Evolutionary conservation across 1,139 yeast species (phyloP).

Genomic region (Kodamaea sp.): DNA sequence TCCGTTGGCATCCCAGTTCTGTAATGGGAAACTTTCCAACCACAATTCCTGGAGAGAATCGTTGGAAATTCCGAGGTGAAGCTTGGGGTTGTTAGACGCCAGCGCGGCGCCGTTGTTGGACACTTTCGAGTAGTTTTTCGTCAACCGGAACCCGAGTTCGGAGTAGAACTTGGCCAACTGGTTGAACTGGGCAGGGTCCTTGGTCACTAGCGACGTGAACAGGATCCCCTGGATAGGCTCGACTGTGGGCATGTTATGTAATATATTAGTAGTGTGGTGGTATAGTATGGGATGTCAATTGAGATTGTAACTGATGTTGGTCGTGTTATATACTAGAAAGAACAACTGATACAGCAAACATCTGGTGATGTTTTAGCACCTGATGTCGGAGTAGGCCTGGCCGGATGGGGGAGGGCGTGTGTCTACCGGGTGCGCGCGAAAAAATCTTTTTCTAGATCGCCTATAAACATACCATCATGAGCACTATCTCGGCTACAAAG

Average conservation of each 20-base stretch:
- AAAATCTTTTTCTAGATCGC: no score
- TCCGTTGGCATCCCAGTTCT: constrained; percentile 48
- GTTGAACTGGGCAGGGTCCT: constrained; percentile 46
- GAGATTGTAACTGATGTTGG: not conserved
- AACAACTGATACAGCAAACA: no score
- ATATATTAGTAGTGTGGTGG: no score
- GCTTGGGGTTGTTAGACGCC: constrained; percentile 29
- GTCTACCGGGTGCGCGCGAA: no score
- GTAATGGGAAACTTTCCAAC: constrained; percentile 68
- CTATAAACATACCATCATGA: no score
- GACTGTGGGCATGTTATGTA: constrained; percentile 7
- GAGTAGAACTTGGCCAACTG: constrained; percentile 54
- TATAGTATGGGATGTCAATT: not conserved
- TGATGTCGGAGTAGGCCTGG: no score
- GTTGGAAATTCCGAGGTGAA: constrained; percentile 55
- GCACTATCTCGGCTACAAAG: no score
- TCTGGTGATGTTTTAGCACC: no score
- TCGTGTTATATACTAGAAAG: no score
- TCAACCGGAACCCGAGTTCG: constrained; percentile 57
- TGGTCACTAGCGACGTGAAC: constrained; percentile 62
- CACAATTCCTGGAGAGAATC: constrained; percentile 70
- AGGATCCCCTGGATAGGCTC: constrained; percentile 16
- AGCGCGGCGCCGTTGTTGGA: constrained; percentile 44
- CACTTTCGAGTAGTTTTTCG: constrained; percentile 53
- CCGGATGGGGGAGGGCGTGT: no score